Conservation (phyloP, 305 asterid species). For the Fraxinus angustifolia region DNA sequence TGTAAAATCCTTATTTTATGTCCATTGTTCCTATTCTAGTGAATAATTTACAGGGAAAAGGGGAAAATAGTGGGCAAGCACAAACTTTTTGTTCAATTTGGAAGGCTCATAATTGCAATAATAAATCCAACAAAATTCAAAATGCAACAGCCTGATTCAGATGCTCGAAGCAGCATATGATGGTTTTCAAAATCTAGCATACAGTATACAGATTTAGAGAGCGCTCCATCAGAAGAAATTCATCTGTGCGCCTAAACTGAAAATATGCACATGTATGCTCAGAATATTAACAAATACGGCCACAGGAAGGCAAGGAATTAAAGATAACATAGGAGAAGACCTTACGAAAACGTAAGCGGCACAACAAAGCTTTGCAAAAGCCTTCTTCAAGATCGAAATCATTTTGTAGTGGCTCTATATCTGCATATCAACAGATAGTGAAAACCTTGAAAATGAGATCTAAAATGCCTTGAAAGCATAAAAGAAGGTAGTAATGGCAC, state of each 20-base stretch:
- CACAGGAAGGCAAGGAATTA: slow-evolving; percentile 19
- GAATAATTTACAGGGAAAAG: not conserved
- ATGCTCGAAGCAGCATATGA: slow-evolving; percentile 4
- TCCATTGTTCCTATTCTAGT: not conserved
- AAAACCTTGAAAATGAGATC: slow-evolving; percentile 21
- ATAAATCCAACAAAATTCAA: not conserved
- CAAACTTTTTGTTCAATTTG: slow-evolving; percentile 1
- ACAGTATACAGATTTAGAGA: slow-evolving; percentile 12
- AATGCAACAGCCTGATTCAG: slow-evolving; percentile 10
- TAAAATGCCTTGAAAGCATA: slow-evolving; percentile 5
- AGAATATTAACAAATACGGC: slow-evolving; percentile 6
- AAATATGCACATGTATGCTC: not conserved
- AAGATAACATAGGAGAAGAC: slow-evolving; percentile 70
- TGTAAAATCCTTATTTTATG: not conserved
- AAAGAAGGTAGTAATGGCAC: not conserved
- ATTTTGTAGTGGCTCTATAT: slow-evolving; percentile 81
- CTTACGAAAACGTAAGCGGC: slow-evolving; percentile 99
- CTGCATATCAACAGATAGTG: slow-evolving; percentile 47
- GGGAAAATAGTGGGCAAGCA: not conserved
- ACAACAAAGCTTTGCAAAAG: slow-evolving; percentile 76
- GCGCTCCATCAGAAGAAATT: slow-evolving; percentile 20
- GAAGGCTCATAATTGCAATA: not conserved
- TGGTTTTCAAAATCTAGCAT: slow-evolving; percentile 3
- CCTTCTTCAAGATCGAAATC: slow-evolving; percentile 90
- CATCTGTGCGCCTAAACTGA: slow-evolving; percentile 16